Evolutionary conservation across 2,329 filamentous ascomycete genomes (phyloP), one percentile per base, ranked within the genome.

Genomic region (Beauveria asiatica): DNA sequence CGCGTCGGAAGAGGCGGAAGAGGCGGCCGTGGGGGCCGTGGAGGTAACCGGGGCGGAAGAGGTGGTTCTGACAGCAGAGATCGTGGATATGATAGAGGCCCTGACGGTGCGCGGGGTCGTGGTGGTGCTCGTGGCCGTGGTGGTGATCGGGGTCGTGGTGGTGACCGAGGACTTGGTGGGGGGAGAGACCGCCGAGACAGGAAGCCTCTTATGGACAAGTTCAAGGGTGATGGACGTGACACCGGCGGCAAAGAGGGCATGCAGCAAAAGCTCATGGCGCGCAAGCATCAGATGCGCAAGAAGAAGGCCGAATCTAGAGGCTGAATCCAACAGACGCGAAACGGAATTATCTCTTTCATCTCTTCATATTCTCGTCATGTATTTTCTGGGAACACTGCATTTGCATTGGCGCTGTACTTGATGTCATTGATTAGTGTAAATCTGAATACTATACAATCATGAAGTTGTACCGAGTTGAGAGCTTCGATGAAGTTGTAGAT

Each of bases 261-360:
- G 68, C 75, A 82, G 68, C 89, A 91, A 68, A 87, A 86, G 69
- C 89, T 97, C 69, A 95, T 96, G 72, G 87, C 85, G 53, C 87
- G 90, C 73, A 97, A 96, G 78, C 82, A 91, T 64, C 83, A 88
- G 77, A 83, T 88, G 78, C 84, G 91, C 62, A 88, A 88, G 73
- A 88, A 87, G 75, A 85, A 84, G 76, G 74, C 76, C 6, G 66
- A 71, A 17, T 64, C 68, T 11, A 73, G 76, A 53, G 71, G 69
- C 39, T 72, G 64, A 59, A 23, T 17, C 21, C 4, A 33, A 41
- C 39, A 44, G 33, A 19, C 45, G 16, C 30, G 44, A 30, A 11
- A 37, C 30, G 25, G 21, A 27, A 33, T 2, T 3, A 19, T 51
- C 11, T 11, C 30, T 13, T 27, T 19, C 2, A 25, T 30, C 39